phyloP scores from a whole-genome alignment of 805 yeast genomes.

The Cyberlindnera meyerae region DNA sequence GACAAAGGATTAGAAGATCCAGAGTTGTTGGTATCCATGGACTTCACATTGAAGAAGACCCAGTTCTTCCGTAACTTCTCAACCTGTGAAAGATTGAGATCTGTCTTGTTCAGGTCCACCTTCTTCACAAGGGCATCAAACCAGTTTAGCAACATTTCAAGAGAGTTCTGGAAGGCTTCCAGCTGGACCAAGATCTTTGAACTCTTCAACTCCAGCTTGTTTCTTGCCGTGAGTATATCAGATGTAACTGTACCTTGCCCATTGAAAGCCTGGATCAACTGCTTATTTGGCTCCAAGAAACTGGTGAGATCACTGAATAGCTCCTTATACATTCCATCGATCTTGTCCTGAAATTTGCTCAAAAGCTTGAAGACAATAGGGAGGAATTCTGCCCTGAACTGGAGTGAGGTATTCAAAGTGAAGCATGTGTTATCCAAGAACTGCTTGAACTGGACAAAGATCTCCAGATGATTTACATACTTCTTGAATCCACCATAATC shows the following conservation, averaged over 20 bases:
- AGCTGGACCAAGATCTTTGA: slow-evolving; percentile 30
- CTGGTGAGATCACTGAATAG: slow-evolving; percentile 19
- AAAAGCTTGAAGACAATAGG: slow-evolving; percentile 22
- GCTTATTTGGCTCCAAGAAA: slow-evolving; percentile 23
- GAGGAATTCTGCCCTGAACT: slow-evolving; percentile 25
- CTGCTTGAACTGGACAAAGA: slow-evolving; percentile 20
- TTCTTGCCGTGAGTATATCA: slow-evolving; percentile 8
- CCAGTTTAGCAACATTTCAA: slow-evolving; percentile 28
- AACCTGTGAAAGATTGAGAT: slow-evolving; percentile 23
- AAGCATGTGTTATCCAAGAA: slow-evolving; percentile 20
- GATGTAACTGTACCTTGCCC: slow-evolving; percentile 5
- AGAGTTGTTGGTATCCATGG: slow-evolving; percentile 10
- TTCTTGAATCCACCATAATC: background rate
- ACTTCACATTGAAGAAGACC: slow-evolving; percentile 36
- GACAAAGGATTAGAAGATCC: slow-evolving; percentile 16
- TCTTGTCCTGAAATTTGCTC: slow-evolving; percentile 20
- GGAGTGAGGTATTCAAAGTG: slow-evolving; percentile 24
- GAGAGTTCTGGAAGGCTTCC: slow-evolving; percentile 35
- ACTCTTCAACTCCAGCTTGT: slow-evolving; percentile 20
- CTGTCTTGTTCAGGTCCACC: slow-evolving; percentile 24
- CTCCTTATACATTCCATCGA: slow-evolving; percentile 22
- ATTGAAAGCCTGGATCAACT: slow-evolving; percentile 12
- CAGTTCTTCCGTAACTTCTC: slow-evolving; percentile 33
- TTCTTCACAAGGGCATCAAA: slow-evolving; percentile 13
- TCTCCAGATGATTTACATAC: slow-evolving; percentile 11